A percentile compares a stretch with the other conserved stretches of the same genome.
These are phyloP conservation scores for Escovopsis sp. DNA, from an alignment of 2,329 filamentous ascomycete species.

Conservation along the genomic window DNA sequence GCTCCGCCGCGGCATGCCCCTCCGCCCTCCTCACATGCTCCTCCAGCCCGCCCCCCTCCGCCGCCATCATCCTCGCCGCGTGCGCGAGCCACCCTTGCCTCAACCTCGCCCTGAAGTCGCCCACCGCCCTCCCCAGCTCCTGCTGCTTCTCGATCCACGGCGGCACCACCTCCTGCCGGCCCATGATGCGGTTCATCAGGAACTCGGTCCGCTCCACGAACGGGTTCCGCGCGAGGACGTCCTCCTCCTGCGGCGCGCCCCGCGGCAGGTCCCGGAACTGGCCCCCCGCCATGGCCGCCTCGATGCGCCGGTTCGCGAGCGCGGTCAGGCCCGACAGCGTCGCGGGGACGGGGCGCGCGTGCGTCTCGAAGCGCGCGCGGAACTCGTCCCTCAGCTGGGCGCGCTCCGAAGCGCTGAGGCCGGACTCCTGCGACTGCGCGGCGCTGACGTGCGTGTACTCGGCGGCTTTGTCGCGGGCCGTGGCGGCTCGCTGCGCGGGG, in stretches of 20 bases:
- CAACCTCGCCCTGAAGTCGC: conserved; percentile 57
- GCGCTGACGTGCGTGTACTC: conserved; percentile 34
- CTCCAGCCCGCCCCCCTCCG: conserved; percentile 57
- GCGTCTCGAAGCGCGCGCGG: conserved; percentile 64
- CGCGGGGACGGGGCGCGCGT: conserved; percentile 56
- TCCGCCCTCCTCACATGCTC: conserved; percentile 58
- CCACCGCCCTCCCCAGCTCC: conserved; percentile 56
- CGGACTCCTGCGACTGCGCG: conserved; percentile 15
- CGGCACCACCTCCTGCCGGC: conserved; percentile 86
- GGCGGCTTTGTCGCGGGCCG: conserved; percentile 41
- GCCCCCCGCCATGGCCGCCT: conserved; percentile 81
- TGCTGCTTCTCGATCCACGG: conserved; percentile 99
- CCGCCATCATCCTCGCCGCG: conserved; percentile 63
- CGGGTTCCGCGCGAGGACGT: conserved; percentile 67
- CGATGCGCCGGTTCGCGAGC: conserved; percentile 80
- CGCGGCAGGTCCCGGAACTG: conserved; percentile 75
- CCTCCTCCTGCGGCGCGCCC: conserved; percentile 66
- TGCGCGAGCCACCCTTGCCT: conserved; percentile 74
- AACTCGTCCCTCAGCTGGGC: conserved; percentile 59
- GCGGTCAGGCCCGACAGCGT: conserved; percentile 65
- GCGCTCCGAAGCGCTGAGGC: conserved; percentile 54
- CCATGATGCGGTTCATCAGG: conserved; percentile 97
- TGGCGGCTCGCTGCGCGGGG: conserved; percentile 33
- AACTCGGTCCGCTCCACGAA: conserved; percentile 96
- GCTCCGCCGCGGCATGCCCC: conserved; percentile 62